A percentile compares a stretch with the other conserved stretches of the same genome.
Evolutionary conservation across 139 green algal genomes (phyloP).

Genomic region (Coccomyxa sp.): DNA sequence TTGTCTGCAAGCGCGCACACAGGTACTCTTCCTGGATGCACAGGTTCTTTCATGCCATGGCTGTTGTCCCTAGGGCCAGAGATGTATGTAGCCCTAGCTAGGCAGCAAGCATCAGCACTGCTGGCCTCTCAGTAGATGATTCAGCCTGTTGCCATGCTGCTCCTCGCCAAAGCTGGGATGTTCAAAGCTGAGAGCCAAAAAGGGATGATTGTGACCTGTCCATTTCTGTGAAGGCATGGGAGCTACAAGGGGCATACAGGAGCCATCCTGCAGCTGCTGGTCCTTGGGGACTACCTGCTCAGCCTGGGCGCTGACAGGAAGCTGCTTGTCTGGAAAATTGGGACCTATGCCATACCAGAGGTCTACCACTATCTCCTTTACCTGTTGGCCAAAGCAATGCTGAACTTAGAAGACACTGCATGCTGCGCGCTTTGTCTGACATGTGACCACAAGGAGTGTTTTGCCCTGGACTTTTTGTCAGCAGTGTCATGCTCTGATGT

Average conservation of each 20-base stretch:
- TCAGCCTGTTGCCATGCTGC: background rate
- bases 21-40: conserved; percentile 1
- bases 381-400: background rate
- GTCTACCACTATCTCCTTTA: conserved; percentile 5
- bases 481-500: background rate
- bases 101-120: background rate
- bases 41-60: background rate
- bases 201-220: too few species aligned
- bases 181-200: too few species aligned
- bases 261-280: conserved; percentile 66
- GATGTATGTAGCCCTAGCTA: background rate
- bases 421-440: background rate
- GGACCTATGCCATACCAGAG: conserved; percentile 46
- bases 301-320: conserved; percentile 55
- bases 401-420: background rate
- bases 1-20: conserved; percentile 65
- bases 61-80: background rate
- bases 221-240: conserved; percentile 45
- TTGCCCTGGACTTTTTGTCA: background rate
- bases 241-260: conserved; percentile 35
- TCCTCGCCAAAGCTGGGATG: too few species aligned
- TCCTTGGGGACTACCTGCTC: conserved; percentile 77
- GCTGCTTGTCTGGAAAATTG: conserved; percentile 73
- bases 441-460: too few species aligned
- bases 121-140: background rate